Evolutionary conservation across 1,139 yeast species (phyloP).

Genomic region (Meyerozyma elateridarum): DNA sequence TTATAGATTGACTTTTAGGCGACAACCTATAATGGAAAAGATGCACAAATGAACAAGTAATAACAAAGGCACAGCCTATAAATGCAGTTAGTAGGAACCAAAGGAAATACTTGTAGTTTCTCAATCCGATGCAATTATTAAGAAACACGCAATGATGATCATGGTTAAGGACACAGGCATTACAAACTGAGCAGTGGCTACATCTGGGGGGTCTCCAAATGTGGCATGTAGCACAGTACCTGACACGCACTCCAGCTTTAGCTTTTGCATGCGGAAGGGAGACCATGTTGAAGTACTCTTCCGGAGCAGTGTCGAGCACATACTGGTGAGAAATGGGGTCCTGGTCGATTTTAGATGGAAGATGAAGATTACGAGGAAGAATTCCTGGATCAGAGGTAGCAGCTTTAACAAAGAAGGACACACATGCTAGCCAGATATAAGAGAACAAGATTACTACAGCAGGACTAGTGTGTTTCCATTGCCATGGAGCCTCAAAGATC

Average conservation of each 20-base stretch:
- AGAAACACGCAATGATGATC: constrained; percentile 41
- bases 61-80: constrained; percentile 19
- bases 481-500: constrained; percentile 47
- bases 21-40: constrained; percentile 20
- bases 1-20: constrained; percentile 6
- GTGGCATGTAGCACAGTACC: constrained; percentile 43
- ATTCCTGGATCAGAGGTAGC: constrained; percentile 68
- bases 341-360: constrained; percentile 28
- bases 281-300: constrained; percentile 57
- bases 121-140: constrained; percentile 37
- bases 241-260: constrained; percentile 33
- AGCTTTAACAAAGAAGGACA: constrained; percentile 48
- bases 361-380: constrained; percentile 64
- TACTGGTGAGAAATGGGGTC: constrained; percentile 5
- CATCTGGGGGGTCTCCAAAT: constrained; percentile 45
- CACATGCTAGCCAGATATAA: constrained; percentile 51
- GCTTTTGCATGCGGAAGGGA: constrained; percentile 43
- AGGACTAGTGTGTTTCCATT: constrained; percentile 55
- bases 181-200: constrained; percentile 41
- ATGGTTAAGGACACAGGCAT: constrained; percentile 39
- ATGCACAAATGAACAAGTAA: constrained; percentile 24
- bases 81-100: constrained; percentile 34
- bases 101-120: constrained; percentile 32
- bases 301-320: constrained; percentile 40
- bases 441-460: constrained; percentile 53